Conservation (phyloP, 345 rosid species). For the Eutrema yunnanense region DNA sequence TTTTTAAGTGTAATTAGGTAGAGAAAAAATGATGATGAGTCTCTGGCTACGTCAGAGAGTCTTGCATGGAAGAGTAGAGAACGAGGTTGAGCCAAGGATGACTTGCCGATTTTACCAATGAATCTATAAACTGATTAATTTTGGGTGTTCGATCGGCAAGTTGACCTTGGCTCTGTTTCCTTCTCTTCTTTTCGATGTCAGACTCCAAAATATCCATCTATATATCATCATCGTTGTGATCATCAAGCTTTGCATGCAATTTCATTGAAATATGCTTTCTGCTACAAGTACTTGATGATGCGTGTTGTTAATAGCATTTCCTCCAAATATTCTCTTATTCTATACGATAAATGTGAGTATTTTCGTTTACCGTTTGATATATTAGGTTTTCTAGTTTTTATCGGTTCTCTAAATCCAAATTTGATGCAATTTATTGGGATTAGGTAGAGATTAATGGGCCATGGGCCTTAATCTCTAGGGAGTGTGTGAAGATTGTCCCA, state of each 20-base stretch:
- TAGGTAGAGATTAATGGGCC: too few relatives aligned
- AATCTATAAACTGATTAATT: background rate
- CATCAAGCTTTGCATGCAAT: background rate
- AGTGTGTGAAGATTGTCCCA: too few relatives aligned
- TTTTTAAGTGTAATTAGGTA: background rate
- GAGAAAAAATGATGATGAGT: background rate
- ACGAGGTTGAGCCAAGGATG: slow-evolving; percentile 34
- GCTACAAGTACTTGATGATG: background rate
- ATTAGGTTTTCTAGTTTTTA: too few relatives aligned
- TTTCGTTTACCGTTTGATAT: background rate
- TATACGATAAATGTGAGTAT: background rate
- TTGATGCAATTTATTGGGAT: too few relatives aligned
- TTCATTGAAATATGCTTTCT: background rate
- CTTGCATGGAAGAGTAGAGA: slow-evolving; percentile 30
- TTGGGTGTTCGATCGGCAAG: slow-evolving; percentile 21
- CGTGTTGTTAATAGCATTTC: background rate
- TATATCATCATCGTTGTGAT: background rate
- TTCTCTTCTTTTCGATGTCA: slow-evolving; percentile 31
- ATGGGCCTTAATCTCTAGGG: too few relatives aligned
- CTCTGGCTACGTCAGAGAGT: background rate
- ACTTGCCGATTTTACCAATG: slow-evolving; percentile 20
- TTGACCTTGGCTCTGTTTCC: slow-evolving; percentile 30
- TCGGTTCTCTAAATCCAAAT: too few relatives aligned
- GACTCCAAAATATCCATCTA: background rate
- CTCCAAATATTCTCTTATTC: background rate